These are phyloP conservation scores for Reutealis trisperma DNA, from an alignment of 345 rosid genomes.

Conservation along the genomic window DNA sequence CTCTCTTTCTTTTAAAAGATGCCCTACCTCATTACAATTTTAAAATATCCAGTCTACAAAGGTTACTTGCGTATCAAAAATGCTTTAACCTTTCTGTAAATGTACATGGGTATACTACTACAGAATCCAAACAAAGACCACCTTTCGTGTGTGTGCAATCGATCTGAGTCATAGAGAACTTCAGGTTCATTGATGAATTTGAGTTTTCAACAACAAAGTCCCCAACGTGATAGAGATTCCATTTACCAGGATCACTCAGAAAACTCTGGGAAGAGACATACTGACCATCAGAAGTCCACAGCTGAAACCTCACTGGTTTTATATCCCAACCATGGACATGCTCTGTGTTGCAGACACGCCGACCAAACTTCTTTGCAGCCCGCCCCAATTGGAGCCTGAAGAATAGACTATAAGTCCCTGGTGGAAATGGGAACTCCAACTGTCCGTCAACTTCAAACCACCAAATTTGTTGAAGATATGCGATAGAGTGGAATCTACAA, in stretches of 20 bases:
- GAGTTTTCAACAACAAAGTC: slow-evolving; percentile 61
- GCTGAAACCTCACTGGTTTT: slow-evolving; percentile 78
- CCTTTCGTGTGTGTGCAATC: slow-evolving; percentile 98
- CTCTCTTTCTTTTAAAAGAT: slow-evolving; percentile 2
- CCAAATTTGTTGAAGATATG: slow-evolving; percentile 95
- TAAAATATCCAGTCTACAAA: slow-evolving; percentile 9
- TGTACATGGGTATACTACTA: slow-evolving; percentile 58
- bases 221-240: slow-evolving; percentile 74
- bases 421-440: slow-evolving; percentile 73
- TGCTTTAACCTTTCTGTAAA: slow-evolving; percentile 45
- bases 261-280: slow-evolving; percentile 49
- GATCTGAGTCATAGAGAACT: slow-evolving; percentile 78
- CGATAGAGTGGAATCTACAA: slow-evolving; percentile 62
- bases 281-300: slow-evolving; percentile 75
- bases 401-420: slow-evolving; percentile 72
- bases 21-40: slow-evolving; percentile 23
- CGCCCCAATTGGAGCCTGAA: slow-evolving; percentile 78
- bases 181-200: slow-evolving; percentile 36
- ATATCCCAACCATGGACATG: slow-evolving; percentile 90
- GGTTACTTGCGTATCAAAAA: slow-evolving; percentile 47
- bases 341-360: slow-evolving; percentile 63
- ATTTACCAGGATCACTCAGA: slow-evolving; percentile 57
- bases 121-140: slow-evolving; percentile 77
- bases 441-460: slow-evolving; percentile 93
- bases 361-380: slow-evolving; percentile 66